Evolutionary conservation across 208 protist species (phyloP).

Genomic region (Trypanosoma lewisi): DNA sequence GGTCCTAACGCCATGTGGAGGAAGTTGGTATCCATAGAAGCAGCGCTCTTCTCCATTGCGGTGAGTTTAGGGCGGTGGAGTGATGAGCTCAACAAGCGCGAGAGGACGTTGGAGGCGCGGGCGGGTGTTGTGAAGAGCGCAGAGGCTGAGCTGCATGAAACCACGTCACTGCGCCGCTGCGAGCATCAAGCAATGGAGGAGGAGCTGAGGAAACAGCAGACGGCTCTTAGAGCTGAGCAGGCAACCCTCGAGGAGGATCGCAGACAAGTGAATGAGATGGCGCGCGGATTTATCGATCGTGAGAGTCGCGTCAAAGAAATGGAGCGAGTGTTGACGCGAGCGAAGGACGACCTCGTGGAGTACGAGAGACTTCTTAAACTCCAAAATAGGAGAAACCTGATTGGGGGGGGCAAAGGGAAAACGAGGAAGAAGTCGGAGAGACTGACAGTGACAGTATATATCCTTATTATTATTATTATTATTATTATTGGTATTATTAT

Average conservation of each 20-base stretch:
- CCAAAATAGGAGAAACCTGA: neutral
- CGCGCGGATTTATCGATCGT: neutral
- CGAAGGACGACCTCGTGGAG: conserved; percentile 9
- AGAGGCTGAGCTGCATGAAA: neutral
- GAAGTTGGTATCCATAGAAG: neutral
- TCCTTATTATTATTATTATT: too few relatives aligned
- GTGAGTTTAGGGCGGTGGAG: conserved; percentile 5
- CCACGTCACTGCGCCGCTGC: neutral
- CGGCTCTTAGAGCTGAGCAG: neutral
- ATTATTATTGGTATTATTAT: too few relatives aligned
- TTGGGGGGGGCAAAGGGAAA: neutral
- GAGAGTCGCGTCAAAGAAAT: conserved; percentile 6
- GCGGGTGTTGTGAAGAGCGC: neutral
- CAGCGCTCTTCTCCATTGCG: conserved; percentile 11
- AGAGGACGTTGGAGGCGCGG: neutral
- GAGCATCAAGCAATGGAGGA: neutral
- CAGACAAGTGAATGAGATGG: neutral
- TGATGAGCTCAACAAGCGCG: conserved; percentile 2
- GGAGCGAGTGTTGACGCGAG: neutral
- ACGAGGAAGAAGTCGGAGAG: neutral
- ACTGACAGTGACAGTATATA: neutral
- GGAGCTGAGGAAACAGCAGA: neutral
- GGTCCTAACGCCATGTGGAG: neutral
- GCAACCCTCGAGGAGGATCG: conserved; percentile 4
- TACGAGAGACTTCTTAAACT: conserved; percentile 1